Percentiles rank a stretch among this genome's conserved stretches.
phyloP scores from a whole-genome alignment of 176 grass and related monocot genomes.

The Avena sativa region DNA sequence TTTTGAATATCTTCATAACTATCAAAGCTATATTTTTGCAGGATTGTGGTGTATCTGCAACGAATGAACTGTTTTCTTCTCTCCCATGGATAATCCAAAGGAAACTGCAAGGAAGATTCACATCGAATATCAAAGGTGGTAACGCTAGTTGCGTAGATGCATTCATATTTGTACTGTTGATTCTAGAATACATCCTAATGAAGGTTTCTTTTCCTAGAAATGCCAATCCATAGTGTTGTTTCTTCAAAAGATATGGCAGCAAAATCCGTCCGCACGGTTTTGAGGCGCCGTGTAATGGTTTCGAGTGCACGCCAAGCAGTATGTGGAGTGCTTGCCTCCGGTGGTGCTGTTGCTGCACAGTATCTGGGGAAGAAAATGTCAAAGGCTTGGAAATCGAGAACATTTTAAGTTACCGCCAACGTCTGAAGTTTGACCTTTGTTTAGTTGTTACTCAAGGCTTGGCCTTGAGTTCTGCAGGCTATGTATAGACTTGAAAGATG shows the following conservation, averaged over 20 bases:
- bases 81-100: constrained; percentile 79
- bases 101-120: constrained; percentile 32
- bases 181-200: not conserved
- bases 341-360: constrained; percentile 60
- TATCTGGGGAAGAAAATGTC: constrained; percentile 81
- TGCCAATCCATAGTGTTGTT: constrained; percentile 24
- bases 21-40: constrained; percentile 23
- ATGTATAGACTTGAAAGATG: not conserved
- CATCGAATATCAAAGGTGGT: constrained; percentile 40
- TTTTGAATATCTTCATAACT: not conserved
- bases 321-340: constrained; percentile 73
- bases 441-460: not conserved
- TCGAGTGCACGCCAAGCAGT: constrained; percentile 77
- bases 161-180: not conserved
- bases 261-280: constrained; percentile 56
- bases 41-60: constrained; percentile 67
- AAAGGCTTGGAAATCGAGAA: constrained; percentile 77
- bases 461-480: not conserved
- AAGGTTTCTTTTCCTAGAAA: constrained; percentile 42
- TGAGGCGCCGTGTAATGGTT: constrained; percentile 61
- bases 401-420: not conserved
- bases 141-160: not conserved
- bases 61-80: constrained; percentile 64
- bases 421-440: not conserved
- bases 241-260: constrained; percentile 73